A percentile compares a stretch with the other conserved stretches of the same genome.
These are phyloP conservation scores for Lodderomyces margitis DNA, from an alignment of 1,139 yeast genomes.

Conservation along the genomic window DNA sequence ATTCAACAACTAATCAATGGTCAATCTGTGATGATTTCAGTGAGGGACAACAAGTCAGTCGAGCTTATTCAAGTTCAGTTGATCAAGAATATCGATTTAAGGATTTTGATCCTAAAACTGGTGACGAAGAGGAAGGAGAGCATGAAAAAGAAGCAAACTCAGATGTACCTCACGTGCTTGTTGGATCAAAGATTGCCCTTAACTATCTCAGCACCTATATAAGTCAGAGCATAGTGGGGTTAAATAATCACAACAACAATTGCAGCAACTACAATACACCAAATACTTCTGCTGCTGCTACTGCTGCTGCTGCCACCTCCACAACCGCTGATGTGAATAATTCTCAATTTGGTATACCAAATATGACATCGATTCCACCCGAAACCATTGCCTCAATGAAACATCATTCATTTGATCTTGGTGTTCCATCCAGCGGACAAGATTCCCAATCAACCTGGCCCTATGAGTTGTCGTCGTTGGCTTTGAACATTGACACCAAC, in stretches of 20 bases:
- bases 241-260: constrained; percentile 1
- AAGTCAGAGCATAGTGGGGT: constrained; percentile 32
- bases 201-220: constrained; percentile 54
- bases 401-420: constrained; percentile 3
- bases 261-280: background rate
- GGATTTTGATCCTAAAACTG: background rate
- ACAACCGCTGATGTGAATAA: background rate
- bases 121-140: constrained; percentile 34
- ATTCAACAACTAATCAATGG: constrained; percentile 66
- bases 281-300: background rate
- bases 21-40: constrained; percentile 80
- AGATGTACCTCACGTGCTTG: constrained; percentile 52
- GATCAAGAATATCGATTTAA: background rate
- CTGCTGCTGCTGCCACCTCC: background rate
- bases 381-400: background rate
- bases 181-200: constrained; percentile 52
- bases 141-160: constrained; percentile 18
- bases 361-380: background rate
- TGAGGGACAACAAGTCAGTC: constrained; percentile 75
- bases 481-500: background rate
- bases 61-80: constrained; percentile 36
- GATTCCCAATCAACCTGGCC: background rate
- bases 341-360: background rate
- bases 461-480: background rate
- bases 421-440: background rate